Evolutionary conservation across 2,329 filamentous ascomycete genomes (phyloP), one percentile per base, ranked within the genome.

Genomic region (Zymoseptoria tritici): DNA sequence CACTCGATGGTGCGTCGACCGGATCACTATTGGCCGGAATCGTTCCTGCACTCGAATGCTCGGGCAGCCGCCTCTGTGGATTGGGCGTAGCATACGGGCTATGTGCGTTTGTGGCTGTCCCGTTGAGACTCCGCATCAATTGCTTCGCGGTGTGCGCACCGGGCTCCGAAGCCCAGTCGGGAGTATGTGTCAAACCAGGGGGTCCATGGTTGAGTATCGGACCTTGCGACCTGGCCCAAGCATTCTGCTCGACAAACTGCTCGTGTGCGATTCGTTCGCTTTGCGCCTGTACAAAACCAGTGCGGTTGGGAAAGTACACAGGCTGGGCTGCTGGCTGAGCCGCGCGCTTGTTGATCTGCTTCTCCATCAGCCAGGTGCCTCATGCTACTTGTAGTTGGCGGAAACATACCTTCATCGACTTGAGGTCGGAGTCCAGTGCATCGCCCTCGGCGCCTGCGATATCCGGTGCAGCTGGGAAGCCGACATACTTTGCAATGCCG

Each of bases 401-500:
- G n/a, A 26, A 66, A 82, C 86, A 80, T 79, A 97, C 92, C 71
- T 89, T 88, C 81, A 99, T 97, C 67, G 88, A 88, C 72, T 89
- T 86, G 64, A 97, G 79, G 76, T 99, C 94, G 55, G 93, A 88
- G 58, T 96, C 90, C 53, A 94, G 76, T 70, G 97, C 91, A 9
- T 83, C 79, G 21, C 82, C 75, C 46, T 87, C 86, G 24, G 90
- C 89, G 50, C 89, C 83, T 60, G 81, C 81, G 75, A 99, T 87
- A 36, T 89, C 82, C 20, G 94, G 94, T n/a, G 92, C 94, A 31
- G 93, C 92, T 42, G 94, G 94, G 76, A 99, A 99, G 22, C 94
- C 94, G 70, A 96, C 87, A 73, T 97, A 92, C 76, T 97, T 97
- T 42, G 93, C 92, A 56, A 97, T 82, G 46, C 93, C 93, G 5